A percentile compares a stretch with the other conserved stretches of the same genome.
Evolutionary conservation across 208 protist genomes (phyloP).

Genomic region (Novymonas esmeraldas): DNA sequence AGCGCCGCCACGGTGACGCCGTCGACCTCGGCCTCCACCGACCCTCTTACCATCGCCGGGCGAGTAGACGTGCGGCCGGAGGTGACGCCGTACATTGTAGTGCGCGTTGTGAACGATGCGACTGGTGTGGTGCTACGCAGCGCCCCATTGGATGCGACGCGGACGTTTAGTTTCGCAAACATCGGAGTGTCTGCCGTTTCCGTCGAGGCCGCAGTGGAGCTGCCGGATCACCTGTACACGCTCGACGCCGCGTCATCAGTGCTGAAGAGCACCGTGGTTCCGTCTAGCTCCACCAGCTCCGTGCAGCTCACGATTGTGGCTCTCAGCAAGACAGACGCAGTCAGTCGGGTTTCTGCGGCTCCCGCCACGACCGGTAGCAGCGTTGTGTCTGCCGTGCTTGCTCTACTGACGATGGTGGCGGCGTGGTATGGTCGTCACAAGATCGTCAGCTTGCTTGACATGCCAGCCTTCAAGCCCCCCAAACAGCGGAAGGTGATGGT

Average conservation of each 20-base stretch:
- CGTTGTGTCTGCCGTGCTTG: slow-evolving; percentile 24
- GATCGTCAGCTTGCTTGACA: slow-evolving; percentile 38
- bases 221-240: slow-evolving; percentile 43
- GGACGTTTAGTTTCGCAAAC: slow-evolving; percentile 66
- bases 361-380: slow-evolving; percentile 26
- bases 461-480: slow-evolving; percentile 40
- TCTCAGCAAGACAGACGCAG: slow-evolving; percentile 15
- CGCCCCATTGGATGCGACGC: slow-evolving; percentile 51
- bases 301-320: slow-evolving; percentile 47
- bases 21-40: not conserved
- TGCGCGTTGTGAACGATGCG: slow-evolving; percentile 60
- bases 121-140: slow-evolving; percentile 64
- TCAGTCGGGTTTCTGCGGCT: not conserved
- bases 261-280: slow-evolving; percentile 30
- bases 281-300: slow-evolving; percentile 9
- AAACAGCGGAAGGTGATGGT: slow-evolving; percentile 54
- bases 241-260: slow-evolving; percentile 41
- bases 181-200: slow-evolving; percentile 40
- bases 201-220: slow-evolving; percentile 50
- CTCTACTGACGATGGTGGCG: slow-evolving; percentile 27
- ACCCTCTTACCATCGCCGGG: slow-evolving; percentile 43
- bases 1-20: not conserved
- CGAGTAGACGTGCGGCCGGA: slow-evolving; percentile 48
- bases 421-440: slow-evolving; percentile 41
- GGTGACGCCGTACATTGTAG: slow-evolving; percentile 52